phyloP scores from a whole-genome alignment of 805 yeast species.

The Kluyveromyces aestuarii region DNA sequence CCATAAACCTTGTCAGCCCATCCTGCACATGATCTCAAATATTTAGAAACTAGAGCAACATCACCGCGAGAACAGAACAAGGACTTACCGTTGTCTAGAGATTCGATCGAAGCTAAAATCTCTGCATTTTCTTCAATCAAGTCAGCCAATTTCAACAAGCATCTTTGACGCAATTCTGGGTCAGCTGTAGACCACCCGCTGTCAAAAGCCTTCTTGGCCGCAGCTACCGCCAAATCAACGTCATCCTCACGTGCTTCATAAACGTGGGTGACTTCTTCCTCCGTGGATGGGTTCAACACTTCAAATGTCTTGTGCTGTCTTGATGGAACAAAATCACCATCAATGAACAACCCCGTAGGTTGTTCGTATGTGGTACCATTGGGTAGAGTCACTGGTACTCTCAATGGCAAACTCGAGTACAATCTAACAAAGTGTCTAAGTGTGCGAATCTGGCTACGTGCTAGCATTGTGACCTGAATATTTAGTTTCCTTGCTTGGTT shows the following conservation, averaged over 20 bases:
- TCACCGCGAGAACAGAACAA: slow-evolving; percentile 66
- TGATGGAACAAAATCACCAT: slow-evolving; percentile 60
- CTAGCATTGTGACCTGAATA: not conserved
- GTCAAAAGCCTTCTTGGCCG: slow-evolving; percentile 73
- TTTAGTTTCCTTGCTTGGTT: not conserved
- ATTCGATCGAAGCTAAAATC: slow-evolving; percentile 70
- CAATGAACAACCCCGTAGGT: slow-evolving; percentile 72
- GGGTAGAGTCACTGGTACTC: slow-evolving; percentile 50
- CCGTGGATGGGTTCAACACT: slow-evolving; percentile 61
- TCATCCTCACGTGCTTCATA: slow-evolving; percentile 65
- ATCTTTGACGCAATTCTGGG: slow-evolving; percentile 55
- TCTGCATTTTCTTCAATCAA: slow-evolving; percentile 68
- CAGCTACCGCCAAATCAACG: slow-evolving; percentile 75
- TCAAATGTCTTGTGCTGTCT: slow-evolving; percentile 50
- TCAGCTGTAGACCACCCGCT: slow-evolving; percentile 61
- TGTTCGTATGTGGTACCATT: slow-evolving; percentile 63
- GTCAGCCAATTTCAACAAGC: slow-evolving; percentile 66
- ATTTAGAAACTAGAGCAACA: slow-evolving; percentile 57
- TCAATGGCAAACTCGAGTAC: slow-evolving; percentile 32
- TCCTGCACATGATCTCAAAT: slow-evolving; percentile 79
- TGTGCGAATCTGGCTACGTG: slow-evolving; percentile 2
- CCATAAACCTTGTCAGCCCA: slow-evolving; percentile 68
- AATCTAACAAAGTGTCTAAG: slow-evolving; percentile 10
- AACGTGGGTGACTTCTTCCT: slow-evolving; percentile 57
- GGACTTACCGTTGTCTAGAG: slow-evolving; percentile 87